phyloP scores from a whole-genome alignment of 2,329 filamentous ascomycete genomes.

The Mariannaea elegans region DNA sequence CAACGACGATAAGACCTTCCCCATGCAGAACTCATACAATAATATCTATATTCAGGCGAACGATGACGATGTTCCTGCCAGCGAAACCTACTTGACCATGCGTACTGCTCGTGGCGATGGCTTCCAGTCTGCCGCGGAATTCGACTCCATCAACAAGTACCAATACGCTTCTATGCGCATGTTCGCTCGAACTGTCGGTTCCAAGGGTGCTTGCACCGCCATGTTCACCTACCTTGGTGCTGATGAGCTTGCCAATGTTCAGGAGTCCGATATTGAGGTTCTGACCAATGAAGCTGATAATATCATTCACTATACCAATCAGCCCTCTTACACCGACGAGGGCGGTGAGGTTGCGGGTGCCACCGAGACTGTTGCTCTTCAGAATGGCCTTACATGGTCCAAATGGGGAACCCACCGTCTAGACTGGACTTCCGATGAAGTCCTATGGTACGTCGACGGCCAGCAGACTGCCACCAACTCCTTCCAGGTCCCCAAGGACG shows the following conservation, averaged over 20 bases:
- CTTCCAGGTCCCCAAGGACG: conserved; percentile 63
- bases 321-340: conserved; percentile 57
- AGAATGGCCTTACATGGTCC: conserved; percentile 54
- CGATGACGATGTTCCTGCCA: conserved; percentile 37
- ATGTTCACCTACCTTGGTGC: conserved; percentile 59
- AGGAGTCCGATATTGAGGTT: conserved; percentile 62
- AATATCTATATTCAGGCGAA: conserved; percentile 57
- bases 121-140: conserved; percentile 58
- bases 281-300: conserved; percentile 54
- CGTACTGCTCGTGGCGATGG: conserved; percentile 52
- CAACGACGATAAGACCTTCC: conserved; percentile 46
- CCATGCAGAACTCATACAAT: conserved; percentile 49
- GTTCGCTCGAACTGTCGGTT: conserved; percentile 57
- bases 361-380: conserved; percentile 53
- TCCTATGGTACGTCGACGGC: conserved; percentile 63
- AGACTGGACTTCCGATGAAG: conserved; percentile 64
- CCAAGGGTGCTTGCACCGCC: conserved; percentile 57
- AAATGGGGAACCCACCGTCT: conserved; percentile 66
- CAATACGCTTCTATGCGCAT: conserved; percentile 52
- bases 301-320: conserved; percentile 65
- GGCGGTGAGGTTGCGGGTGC: conserved; percentile 56
- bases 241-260: conserved; percentile 47
- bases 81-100: conserved; percentile 56
- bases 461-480: conserved; percentile 57
- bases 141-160: conserved; percentile 47